These are phyloP conservation scores for Apiotrichum porosum DNA, from an alignment of 1,284 basidiomycete genomes.

Conservation along the genomic window DNA sequence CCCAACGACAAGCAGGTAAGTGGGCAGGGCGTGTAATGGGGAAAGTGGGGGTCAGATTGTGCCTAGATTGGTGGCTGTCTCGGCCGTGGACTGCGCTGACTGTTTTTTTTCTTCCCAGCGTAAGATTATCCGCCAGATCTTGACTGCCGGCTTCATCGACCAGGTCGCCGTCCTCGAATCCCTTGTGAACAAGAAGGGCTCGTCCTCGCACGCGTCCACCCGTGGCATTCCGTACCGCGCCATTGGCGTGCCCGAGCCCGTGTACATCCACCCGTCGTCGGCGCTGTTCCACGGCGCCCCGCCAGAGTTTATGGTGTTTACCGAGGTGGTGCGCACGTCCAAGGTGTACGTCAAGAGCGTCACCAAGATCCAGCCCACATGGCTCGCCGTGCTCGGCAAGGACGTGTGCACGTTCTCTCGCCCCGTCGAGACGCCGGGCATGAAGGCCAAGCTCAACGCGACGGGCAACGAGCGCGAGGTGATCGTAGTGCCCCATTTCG, in stretches of 20 bases:
- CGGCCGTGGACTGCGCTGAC: too few species aligned
- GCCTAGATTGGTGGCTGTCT: too few species aligned
- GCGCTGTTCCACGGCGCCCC: conserved; percentile 66
- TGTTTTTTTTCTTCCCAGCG: too few species aligned
- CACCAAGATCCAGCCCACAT: conserved; percentile 81
- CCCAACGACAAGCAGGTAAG: conserved; percentile 50
- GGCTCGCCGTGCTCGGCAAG: conserved; percentile 76
- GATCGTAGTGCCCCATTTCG: conserved; percentile 74
- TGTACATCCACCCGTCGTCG: conserved; percentile 89
- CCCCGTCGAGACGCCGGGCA: conserved; percentile 62
- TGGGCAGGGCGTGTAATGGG: too few species aligned
- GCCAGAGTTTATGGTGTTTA: conserved; percentile 82
- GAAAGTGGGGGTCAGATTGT: too few species aligned
- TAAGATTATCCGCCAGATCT: conserved; percentile 83
- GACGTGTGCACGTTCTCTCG: conserved; percentile 85
- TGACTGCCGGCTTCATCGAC: conserved; percentile 89
- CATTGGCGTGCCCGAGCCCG: conserved; percentile 75
- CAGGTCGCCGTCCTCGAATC: conserved; percentile 92
- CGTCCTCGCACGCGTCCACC: conserved; percentile 64
- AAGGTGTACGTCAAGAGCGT: conserved; percentile 78
- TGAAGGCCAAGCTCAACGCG: conserved; percentile 9
- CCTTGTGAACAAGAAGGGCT: conserved; percentile 56
- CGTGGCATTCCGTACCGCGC: conserved; percentile 81
- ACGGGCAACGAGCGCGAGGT: conserved; percentile 47
- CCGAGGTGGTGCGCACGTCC: conserved; percentile 71